Percentiles rank a stretch among this genome's conserved stretches.
Evolutionary conservation across 2,329 filamentous ascomycete genomes (phyloP).

Genomic region (Clarireedia homoeocarpa): DNA sequence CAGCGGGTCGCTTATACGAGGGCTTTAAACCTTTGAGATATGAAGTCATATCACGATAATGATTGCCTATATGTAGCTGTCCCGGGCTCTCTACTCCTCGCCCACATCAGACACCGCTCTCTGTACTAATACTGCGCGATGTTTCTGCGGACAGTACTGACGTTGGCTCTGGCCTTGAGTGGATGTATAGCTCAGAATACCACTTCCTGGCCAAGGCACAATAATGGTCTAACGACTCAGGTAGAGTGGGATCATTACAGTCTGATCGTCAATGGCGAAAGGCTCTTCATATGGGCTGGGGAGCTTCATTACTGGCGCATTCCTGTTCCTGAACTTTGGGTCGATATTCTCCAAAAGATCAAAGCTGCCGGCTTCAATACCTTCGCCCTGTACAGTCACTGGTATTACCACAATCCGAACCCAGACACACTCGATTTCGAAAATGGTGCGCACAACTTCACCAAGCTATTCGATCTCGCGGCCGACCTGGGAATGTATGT

Average conservation of each 20-base stretch:
- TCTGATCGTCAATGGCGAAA: conserved; percentile 4
- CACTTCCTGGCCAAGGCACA: conserved; percentile 4
- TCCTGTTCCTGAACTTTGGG: conserved; percentile 52
- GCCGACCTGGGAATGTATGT: conserved; percentile 66
- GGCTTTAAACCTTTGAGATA: not conserved
- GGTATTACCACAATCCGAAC: conserved; percentile 51
- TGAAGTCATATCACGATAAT: not conserved
- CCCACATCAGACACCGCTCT: not conserved
- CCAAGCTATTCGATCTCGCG: conserved; percentile 67
- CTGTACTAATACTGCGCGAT: not conserved
- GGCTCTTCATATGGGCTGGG: conserved; percentile 5
- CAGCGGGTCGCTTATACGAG: not conserved
- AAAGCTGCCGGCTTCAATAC: conserved; percentile 67
- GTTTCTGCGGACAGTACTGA: not conserved
- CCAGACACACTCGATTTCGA: conserved; percentile 65
- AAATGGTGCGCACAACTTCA: conserved; percentile 45
- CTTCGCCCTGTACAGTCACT: conserved; percentile 72
- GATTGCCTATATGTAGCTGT: not conserved
- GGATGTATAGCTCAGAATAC: conserved; percentile 4
- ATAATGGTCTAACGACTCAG: conserved; percentile 7
- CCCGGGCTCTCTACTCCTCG: not conserved
- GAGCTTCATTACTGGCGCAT: conserved; percentile 46
- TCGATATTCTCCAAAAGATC: conserved; percentile 75
- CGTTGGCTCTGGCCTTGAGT: not conserved
- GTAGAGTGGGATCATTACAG: conserved; percentile 9